Evolutionary conservation across 371 early-diverging fungal genomes (phyloP).

Genomic region (Haplosporangium sp.): DNA sequence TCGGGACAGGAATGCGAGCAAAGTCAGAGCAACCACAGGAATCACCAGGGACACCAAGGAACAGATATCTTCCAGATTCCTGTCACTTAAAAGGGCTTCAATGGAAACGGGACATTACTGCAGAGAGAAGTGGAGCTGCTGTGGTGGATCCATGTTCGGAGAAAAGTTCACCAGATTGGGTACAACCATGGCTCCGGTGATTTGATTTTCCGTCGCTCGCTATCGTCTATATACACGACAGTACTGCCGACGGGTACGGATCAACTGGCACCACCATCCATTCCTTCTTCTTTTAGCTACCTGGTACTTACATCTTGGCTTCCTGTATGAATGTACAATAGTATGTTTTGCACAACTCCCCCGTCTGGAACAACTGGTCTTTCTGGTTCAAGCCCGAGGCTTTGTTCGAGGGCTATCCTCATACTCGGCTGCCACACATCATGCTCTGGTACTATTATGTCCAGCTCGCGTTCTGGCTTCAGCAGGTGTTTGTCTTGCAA

Average conservation of each 20-base stretch:
- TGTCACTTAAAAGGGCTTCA: slow-evolving; percentile 4
- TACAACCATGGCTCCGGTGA: background rate
- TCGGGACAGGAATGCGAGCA: background rate
- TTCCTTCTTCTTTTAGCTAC: background rate
- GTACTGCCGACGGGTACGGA: no score
- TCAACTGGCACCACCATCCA: background rate
- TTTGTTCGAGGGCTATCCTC: slow-evolving; percentile 76
- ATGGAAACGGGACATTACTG: no score
- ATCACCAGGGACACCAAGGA: slow-evolving; percentile 1
- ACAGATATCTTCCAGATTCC: slow-evolving; percentile 2
- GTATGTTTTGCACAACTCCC: slow-evolving; percentile 71
- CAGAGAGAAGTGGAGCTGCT: no score
- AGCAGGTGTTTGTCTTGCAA: slow-evolving; percentile 78
- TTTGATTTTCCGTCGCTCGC: slow-evolving; percentile 12
- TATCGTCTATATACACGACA: no score
- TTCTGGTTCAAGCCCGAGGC: slow-evolving; percentile 76
- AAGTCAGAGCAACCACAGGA: background rate
- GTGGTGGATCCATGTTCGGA: no score
- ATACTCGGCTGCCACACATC: slow-evolving; percentile 60
- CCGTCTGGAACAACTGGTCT: slow-evolving; percentile 68
- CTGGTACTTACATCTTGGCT: no score
- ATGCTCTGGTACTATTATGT: slow-evolving; percentile 80
- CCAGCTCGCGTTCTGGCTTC: slow-evolving; percentile 81
- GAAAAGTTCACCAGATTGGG: no score
- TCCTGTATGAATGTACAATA: slow-evolving; percentile 27